Base-by-base conservation (phyloP, 345 rosid species). In the Arabidopsis suecica region DNA sequence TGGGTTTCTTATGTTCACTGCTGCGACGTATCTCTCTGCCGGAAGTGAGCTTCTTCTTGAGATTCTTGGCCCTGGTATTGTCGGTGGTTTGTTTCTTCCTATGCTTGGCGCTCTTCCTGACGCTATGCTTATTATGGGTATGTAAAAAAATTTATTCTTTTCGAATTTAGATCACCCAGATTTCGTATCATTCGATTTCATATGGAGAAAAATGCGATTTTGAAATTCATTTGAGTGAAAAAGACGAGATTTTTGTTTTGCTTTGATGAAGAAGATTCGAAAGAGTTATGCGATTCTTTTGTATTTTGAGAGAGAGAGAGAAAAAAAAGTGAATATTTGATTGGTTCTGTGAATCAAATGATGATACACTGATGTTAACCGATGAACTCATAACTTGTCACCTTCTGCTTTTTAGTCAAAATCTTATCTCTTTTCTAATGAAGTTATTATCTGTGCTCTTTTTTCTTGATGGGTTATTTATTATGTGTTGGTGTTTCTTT, bases 111-210 rank as follows among this genome's bases (percentile, higher is more conserved):
- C 99, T 0, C 93, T 94, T 44, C 99, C 99, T 1, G 99, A 94
- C 61, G 99, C 99, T 70, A 88, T 94, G 97, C 93, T 94, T 61
- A 94, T 94, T 62, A 82, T 92, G 20, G 97, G 99, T 94, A 83
- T 33, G 83, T 77, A 1, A 36, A 60, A 63, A 59, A n/a, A 13
- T 4, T 56, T 34, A 3, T 1, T 2, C 1, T 11, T 64, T 73
- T 57, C 3, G 13, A 56, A 47, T 3, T 57, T 38, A 14, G 69
- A 50, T 61, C 67, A 23, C 36, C 40, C 6, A 56, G 36, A 30
- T 36, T 60, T 20, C 32, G 32, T 28, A 3, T 28, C 3, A 28
- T 28, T 28, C 32, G 4, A 28, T 28, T 23, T 23, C 25, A 1
- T 23, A 23, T 23, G 25, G 25, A 23, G 37, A 34, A 34, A 34